Conservation (phyloP, 345 rosid genomes). For the Salix purpurea region DNA sequence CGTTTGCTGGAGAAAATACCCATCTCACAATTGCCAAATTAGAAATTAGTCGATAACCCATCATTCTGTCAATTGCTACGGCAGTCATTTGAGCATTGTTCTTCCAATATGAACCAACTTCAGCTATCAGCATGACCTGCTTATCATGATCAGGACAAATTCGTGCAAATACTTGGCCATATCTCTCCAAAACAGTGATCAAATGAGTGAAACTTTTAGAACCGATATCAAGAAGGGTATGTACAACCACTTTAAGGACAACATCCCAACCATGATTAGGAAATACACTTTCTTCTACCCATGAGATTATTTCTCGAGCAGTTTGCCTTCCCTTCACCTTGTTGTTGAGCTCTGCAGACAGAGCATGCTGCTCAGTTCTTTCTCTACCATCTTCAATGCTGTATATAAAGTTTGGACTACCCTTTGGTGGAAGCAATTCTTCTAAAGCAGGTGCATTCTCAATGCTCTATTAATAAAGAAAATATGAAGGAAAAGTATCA, state of each 20-base stretch:
- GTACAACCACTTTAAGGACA: slow-evolving; percentile 64
- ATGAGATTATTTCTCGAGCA: slow-evolving; percentile 70
- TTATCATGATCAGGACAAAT: slow-evolving; percentile 75
- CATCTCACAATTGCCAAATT: slow-evolving; percentile 90
- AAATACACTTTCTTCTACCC: slow-evolving; percentile 76
- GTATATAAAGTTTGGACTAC: slow-evolving; percentile 65
- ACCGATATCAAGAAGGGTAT: slow-evolving; percentile 88
- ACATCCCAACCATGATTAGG: slow-evolving; percentile 68
- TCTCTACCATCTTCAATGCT: slow-evolving; percentile 58
- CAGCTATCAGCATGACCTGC: slow-evolving; percentile 70
- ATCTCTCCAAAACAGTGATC: slow-evolving; percentile 92
- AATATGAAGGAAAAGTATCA: slow-evolving; percentile 7
- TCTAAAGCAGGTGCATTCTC: slow-evolving; percentile 83
- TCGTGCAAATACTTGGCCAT: slow-evolving; percentile 76
- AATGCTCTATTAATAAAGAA: slow-evolving; percentile 56
- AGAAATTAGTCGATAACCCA: slow-evolving; percentile 94
- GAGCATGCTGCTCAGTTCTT: slow-evolving; percentile 58
- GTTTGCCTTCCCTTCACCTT: slow-evolving; percentile 86
- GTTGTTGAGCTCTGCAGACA: slow-evolving; percentile 65
- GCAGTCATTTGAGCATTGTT: slow-evolving; percentile 83
- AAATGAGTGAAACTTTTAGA: slow-evolving; percentile 97
- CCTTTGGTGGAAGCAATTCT: slow-evolving; percentile 88
- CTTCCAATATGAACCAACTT: slow-evolving; percentile 84
- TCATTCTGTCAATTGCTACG: slow-evolving; percentile 91
- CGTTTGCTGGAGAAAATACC: slow-evolving; percentile 78